phyloP scores from a whole-genome alignment of 495 filamentous ascomycete genomes.

The Pyrenula massariospora region DNA sequence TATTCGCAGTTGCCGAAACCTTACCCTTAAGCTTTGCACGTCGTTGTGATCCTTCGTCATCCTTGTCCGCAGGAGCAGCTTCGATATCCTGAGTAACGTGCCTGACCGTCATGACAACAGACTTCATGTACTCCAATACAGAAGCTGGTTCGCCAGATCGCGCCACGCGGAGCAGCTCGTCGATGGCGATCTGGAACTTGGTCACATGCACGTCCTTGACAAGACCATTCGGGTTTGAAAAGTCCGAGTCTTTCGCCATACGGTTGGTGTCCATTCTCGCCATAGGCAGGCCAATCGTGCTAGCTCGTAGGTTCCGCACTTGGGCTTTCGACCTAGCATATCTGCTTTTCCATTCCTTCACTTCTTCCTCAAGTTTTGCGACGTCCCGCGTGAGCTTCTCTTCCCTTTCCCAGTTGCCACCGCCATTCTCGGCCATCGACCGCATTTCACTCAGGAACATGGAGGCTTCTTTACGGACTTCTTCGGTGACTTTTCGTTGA shows the following conservation, averaged over 20 bases:
- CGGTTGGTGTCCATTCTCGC: constrained; percentile 48
- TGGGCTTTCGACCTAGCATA: constrained; percentile 83
- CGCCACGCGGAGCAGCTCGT: constrained; percentile 75
- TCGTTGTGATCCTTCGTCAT: constrained; percentile 27
- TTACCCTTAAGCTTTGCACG: constrained; percentile 58
- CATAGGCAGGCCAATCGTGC: constrained; percentile 60
- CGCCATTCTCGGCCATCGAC: constrained; percentile 64
- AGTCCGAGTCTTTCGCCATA: constrained; percentile 55
- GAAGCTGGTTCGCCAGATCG: constrained; percentile 57
- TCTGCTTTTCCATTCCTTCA: constrained; percentile 78
- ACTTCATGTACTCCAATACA: constrained; percentile 70
- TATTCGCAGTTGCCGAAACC: constrained; percentile 87
- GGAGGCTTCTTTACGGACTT: constrained; percentile 76
- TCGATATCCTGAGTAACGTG: constrained; percentile 71
- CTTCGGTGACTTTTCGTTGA: constrained; percentile 76
- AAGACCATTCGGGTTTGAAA: constrained; percentile 60
- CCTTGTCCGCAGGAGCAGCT: constrained; percentile 31
- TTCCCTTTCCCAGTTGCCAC: constrained; percentile 70
- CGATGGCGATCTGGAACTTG: constrained; percentile 88
- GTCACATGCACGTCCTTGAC: constrained; percentile 89
- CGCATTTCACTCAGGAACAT: constrained; percentile 85
- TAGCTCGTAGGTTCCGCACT: constrained; percentile 66
- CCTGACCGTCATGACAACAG: constrained; percentile 67
- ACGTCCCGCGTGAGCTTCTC: constrained; percentile 62
- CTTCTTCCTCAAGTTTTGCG: constrained; percentile 62